Percentiles rank a stretch among this genome's conserved stretches.
Evolutionary conservation across 805 yeast species (phyloP).

Genomic region (Candida anglica): DNA sequence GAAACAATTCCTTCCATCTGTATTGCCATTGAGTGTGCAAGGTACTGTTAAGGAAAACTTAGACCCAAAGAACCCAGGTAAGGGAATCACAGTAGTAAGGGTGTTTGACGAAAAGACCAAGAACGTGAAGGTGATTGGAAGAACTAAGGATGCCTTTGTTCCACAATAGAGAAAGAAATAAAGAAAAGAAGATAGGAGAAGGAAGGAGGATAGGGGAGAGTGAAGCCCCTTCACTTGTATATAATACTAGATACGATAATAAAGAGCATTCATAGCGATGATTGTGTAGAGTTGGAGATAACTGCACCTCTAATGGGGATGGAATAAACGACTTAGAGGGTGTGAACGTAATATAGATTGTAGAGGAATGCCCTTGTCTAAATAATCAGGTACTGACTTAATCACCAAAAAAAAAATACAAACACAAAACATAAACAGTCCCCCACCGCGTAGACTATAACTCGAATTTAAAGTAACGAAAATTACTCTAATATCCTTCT

Average conservation of each 20-base stretch:
- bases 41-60: conserved; percentile 34
- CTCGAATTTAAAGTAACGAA: too few species aligned
- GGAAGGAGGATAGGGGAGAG: not conserved
- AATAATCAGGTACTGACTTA: too few species aligned
- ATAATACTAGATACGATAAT: not conserved
- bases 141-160: conserved; percentile 49
- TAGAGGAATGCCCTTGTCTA: too few species aligned
- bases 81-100: conserved; percentile 46
- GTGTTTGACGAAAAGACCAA: conserved; percentile 60
- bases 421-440: too few species aligned
- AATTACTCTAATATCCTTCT: too few species aligned
- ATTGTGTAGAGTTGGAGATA: not conserved
- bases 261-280: too few species aligned
- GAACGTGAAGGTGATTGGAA: conserved; percentile 48
- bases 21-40: conserved; percentile 46
- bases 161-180: conserved; percentile 1
- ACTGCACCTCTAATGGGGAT: too few species aligned
- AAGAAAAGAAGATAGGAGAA: not conserved
- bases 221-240: not conserved
- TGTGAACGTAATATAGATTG: not conserved
- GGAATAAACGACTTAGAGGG: not conserved
- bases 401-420: too few species aligned
- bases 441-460: too few species aligned
- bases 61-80: conserved; percentile 40
- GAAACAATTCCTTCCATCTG: conserved; percentile 50